Percentiles rank a stretch among this genome's conserved stretches.
phyloP scores from a whole-genome alignment of 2,329 filamentous ascomycete species.

The Tolypocladium tundrense region DNA sequence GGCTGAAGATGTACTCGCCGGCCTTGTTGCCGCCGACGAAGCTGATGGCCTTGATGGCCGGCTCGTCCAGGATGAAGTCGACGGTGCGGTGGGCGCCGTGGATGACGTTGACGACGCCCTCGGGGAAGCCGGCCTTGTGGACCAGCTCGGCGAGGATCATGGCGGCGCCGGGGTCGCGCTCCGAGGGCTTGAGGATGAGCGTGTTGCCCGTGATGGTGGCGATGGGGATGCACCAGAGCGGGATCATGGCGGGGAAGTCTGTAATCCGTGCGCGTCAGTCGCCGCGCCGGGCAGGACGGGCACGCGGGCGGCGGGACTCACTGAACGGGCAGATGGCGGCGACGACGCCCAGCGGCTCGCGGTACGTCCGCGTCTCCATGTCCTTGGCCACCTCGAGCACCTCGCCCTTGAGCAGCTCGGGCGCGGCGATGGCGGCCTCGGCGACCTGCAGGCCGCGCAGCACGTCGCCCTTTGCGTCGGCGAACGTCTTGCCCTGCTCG shows the following conservation, averaged over 20 bases:
- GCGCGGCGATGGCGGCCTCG: constrained; percentile 70
- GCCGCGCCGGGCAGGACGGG: neutral
- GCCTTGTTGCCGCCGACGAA: constrained; percentile 85
- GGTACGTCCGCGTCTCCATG: constrained; percentile 79
- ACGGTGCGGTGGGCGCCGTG: constrained; percentile 74
- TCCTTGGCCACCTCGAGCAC: constrained; percentile 79
- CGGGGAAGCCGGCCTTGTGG: constrained; percentile 70
- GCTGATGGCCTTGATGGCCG: constrained; percentile 74
- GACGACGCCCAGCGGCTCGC: constrained; percentile 70
- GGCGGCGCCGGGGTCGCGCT: constrained; percentile 72
- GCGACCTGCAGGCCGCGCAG: constrained; percentile 75
- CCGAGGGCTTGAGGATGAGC: constrained; percentile 74
- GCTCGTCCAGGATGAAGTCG: constrained; percentile 78
- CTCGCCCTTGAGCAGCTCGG: constrained; percentile 74
- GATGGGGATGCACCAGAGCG: constrained; percentile 82
- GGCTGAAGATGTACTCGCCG: constrained; percentile 74
- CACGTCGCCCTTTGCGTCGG: constrained; percentile 73
- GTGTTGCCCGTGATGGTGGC: constrained; percentile 79
- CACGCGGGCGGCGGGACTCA: constrained; percentile 18
- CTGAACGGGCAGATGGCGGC: constrained; percentile 83
- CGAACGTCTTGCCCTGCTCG: constrained; percentile 83
- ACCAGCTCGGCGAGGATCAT: constrained; percentile 79
- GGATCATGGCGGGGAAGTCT: constrained; percentile 91
- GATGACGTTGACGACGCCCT: constrained; percentile 73
- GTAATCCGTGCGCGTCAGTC: neutral